Evolutionary conservation across 202 grass and related monocot species (phyloP), one percentile per base, ranked within the genome.

Genomic region (Bolboschoenoplectus hybrid): DNA sequence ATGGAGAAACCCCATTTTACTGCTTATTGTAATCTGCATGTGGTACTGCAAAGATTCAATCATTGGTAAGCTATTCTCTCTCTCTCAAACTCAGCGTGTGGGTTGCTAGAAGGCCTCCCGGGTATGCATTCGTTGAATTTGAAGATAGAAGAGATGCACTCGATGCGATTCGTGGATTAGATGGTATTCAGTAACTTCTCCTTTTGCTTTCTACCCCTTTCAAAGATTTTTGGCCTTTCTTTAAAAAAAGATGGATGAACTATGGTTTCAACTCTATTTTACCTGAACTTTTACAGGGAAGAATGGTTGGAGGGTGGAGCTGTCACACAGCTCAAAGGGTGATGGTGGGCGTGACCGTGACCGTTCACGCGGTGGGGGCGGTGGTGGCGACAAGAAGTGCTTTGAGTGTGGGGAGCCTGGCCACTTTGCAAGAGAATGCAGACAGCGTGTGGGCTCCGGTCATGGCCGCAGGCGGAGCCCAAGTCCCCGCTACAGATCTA

Each of bases 71-170:
- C 26, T 26, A 26, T 26, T 26, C 26, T 26, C 26, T 26, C 26
- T 26, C 26, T 61, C 57, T 67, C 11, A 40, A 58, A 68, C 89
- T 85, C 90, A 94, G 92, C 61, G 93, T 95, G 41, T 95, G 93
- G 93, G 93, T 95, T 90, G 93, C 93, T 87, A 87, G 93, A 87
- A 91, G 92, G 45, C 93, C 93, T 77, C 93, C 93, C 36, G 93
- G 93, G 1, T 95, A 92, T 86, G 93, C 88, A 19, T 95, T 95
- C 69, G 87, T 95, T 83, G 93, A 95, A 63, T 95, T 92, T 39
- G 91, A 95, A 82, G 93, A 95, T 71, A 86, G 72, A 57, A 92
- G 85, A 75, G 93, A 95, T 81, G 93, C 93, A 50, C 85, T 89
- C 53, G 93, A 95, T 63, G 86, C 93, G 70, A 95, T 95, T 88